phyloP scores from a whole-genome alignment of 169 alveolate genomes.

The Theileria parva region DNA sequence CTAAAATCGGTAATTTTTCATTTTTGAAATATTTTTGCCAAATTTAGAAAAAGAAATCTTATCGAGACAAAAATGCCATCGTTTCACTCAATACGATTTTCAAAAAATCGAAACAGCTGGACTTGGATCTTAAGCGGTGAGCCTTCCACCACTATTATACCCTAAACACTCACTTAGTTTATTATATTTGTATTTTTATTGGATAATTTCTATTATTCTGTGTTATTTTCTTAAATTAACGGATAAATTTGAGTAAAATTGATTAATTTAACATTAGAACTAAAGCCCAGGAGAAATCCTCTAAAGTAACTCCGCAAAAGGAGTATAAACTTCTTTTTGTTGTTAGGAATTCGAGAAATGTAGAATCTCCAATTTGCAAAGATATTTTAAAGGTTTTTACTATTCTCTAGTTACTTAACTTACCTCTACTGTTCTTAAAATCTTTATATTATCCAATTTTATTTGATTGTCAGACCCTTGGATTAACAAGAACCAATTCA shows the following conservation, averaged over 20 bases:
- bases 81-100: slow-evolving; percentile 35
- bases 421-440: too few species aligned
- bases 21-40: not conserved
- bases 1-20: slow-evolving; percentile 41
- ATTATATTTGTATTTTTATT: too few species aligned
- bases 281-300: slow-evolving; percentile 30
- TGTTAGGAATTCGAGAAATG: slow-evolving; percentile 46
- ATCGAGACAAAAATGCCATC: slow-evolving; percentile 32
- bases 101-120: slow-evolving; percentile 26
- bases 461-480: slow-evolving; percentile 15
- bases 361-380: slow-evolving; percentile 24
- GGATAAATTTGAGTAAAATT: not conserved
- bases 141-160: not conserved
- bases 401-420: not conserved
- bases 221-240: not conserved
- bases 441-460: not conserved
- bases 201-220: not conserved
- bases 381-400: slow-evolving; percentile 34
- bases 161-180: not conserved
- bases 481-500: slow-evolving; percentile 19
- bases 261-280: slow-evolving; percentile 19
- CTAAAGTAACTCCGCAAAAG: not conserved
- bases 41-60: slow-evolving; percentile 11
- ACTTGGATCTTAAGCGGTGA: slow-evolving; percentile 43
- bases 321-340: slow-evolving; percentile 40